Percentiles rank a stretch among this genome's conserved stretches.
Evolutionary conservation across 1,139 yeast species (phyloP).

Genomic region (Candida tetrigidarum): DNA sequence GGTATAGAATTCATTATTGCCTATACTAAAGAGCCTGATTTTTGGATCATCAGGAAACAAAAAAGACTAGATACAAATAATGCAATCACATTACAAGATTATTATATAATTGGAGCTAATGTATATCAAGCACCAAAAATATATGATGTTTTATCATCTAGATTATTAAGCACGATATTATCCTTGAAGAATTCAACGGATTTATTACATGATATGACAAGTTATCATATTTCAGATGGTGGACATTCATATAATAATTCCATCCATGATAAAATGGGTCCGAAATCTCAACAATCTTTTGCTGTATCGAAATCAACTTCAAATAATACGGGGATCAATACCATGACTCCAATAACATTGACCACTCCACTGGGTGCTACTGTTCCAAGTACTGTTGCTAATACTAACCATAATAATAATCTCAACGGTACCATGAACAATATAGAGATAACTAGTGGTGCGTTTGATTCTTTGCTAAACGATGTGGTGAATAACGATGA

Average conservation of each 20-base stretch:
- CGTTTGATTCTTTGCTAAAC: slow-evolving; percentile 37
- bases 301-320: slow-evolving; percentile 15
- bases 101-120: slow-evolving; percentile 89
- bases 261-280: slow-evolving; percentile 13
- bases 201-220: slow-evolving; percentile 38
- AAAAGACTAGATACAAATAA: slow-evolving; percentile 52
- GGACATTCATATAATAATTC: slow-evolving; percentile 33
- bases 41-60: slow-evolving; percentile 91
- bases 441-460: slow-evolving; percentile 31
- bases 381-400: slow-evolving; percentile 13
- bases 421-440: slow-evolving; percentile 12
- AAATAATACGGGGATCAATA: slow-evolving; percentile 17
- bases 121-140: slow-evolving; percentile 85
- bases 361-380: slow-evolving; percentile 28
- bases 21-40: slow-evolving; percentile 81
- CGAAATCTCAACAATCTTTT: slow-evolving; percentile 11
- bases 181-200: slow-evolving; percentile 42
- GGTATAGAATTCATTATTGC: slow-evolving; percentile 87
- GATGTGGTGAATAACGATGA: slow-evolving; percentile 22
- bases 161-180: slow-evolving; percentile 42
- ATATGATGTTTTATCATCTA: slow-evolving; percentile 42
- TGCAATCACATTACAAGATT: slow-evolving; percentile 64
- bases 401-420: slow-evolving; percentile 14
- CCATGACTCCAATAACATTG: slow-evolving; percentile 25
- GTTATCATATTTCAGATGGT: slow-evolving; percentile 41